A percentile compares a stretch with the other conserved stretches of the same genome.
phyloP scores from a whole-genome alignment of 108 stramenopile species.

The Nitzschia sp. region DNA sequence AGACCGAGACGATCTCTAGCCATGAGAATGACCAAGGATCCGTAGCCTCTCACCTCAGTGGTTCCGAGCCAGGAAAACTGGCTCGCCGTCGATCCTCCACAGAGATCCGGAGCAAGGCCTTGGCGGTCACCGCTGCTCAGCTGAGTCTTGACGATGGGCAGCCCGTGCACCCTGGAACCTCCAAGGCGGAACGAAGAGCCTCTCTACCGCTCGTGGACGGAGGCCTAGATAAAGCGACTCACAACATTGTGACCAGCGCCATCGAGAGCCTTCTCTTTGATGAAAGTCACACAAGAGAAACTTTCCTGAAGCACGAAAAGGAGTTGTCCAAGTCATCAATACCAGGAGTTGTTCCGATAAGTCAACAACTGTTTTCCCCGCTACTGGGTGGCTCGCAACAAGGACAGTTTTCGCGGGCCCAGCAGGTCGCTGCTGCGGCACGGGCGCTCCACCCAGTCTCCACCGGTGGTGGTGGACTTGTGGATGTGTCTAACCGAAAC shows the following conservation, averaged over 20 bases:
- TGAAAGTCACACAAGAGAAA: slow-evolving; percentile 51
- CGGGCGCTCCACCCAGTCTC: not conserved
- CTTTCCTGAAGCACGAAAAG: slow-evolving; percentile 42
- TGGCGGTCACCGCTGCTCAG: slow-evolving; percentile 40
- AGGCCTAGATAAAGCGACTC: slow-evolving; percentile 46
- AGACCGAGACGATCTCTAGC: not conserved
- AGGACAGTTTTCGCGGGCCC: not conserved
- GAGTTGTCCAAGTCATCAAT: slow-evolving; percentile 45
- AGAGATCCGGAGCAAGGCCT: slow-evolving; percentile 38
- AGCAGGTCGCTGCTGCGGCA: not conserved
- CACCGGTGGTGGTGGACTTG: not conserved
- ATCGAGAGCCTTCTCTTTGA: slow-evolving; percentile 54
- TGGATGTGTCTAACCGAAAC: not conserved
- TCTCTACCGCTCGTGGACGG: slow-evolving; percentile 41
- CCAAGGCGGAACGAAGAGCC: slow-evolving; percentile 11
- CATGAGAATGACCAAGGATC: slow-evolving; percentile 6
- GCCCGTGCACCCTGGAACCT: not conserved
- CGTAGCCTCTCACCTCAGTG: not conserved
- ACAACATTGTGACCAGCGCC: slow-evolving; percentile 57
- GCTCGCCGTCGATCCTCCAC: slow-evolving; percentile 31
- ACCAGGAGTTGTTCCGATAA: slow-evolving; percentile 57
- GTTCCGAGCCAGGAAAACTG: not conserved
- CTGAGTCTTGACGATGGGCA: slow-evolving; percentile 19
- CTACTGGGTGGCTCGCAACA: not conserved
- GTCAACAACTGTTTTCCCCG: slow-evolving; percentile 50